Base-by-base conservation (phyloP, 441 rosid species). In the Adansonia gregorii region DNA sequence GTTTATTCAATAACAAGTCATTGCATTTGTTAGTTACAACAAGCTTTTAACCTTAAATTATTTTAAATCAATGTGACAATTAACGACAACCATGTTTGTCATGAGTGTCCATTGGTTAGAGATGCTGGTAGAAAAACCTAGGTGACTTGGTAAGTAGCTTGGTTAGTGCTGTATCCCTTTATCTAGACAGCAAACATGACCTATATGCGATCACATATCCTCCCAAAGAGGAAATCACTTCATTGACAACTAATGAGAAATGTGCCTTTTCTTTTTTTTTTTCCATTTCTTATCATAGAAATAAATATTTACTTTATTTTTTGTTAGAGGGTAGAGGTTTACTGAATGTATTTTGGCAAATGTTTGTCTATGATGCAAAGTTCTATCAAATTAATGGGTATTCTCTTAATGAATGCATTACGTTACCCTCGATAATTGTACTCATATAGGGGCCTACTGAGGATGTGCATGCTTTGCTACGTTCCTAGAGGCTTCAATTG, bases 331-430 rank as follows among this genome's bases (percentile, higher is more conserved):
- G 22, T n/a, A 65, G 24, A 19, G 10, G n/a, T 15, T 66, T 63
- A 63, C 35, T 31, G 46, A n/a, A 43, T 43, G 31, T 6, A 20
- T 19, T 67, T 67, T 45, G 31, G 35, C 8, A 67, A 35, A 45
- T 45, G 35, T 67, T 67, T 15, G 54, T 67, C 54, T 19, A 67
- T 67, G 54, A 67, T 19, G 19, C 54, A 45, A 19, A 45, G 72
- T 19, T 45, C n/a, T 67, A 67, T 10, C 27, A 6, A 43, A 43
- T 35, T 35, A 3, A 35, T 3, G 22, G 12, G 52, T 67, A 17
- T 17, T 67, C 15, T 67, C 45, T 43, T 43, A 17, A 19, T 67
- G 31, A 67, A 67, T 35, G 9, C 1, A 1, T 3, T 39, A 39
- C 41, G 69, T 65, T 65, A n/a, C 69, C 69, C 49, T n/a, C 6